phyloP scores from a whole-genome alignment of 768 basidiomycete genomes.

The Suillus lakei region DNA sequence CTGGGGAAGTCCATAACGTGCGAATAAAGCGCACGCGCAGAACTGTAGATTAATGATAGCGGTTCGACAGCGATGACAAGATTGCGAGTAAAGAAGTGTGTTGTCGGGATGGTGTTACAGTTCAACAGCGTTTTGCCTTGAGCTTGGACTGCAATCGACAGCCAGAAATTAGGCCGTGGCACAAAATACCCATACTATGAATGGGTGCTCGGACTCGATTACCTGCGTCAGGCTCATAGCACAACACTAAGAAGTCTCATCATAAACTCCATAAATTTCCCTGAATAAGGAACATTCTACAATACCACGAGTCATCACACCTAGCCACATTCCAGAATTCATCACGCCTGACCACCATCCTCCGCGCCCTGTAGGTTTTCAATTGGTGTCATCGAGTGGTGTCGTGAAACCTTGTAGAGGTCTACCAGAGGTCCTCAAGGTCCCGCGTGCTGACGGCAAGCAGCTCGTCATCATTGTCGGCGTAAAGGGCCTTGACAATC shows the following conservation, averaged over 20 bases:
- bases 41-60: not conserved
- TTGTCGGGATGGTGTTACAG: too few species aligned
- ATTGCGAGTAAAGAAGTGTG: not conserved
- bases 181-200: not conserved
- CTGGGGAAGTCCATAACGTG: too few species aligned
- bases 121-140: too few species aligned
- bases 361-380: not conserved
- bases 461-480: constrained; percentile 36
- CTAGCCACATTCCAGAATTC: not conserved
- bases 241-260: not conserved
- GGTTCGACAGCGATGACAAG: not conserved
- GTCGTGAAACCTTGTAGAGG: not conserved
- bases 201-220: not conserved
- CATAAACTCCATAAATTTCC: not conserved
- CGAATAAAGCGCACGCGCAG: too few species aligned
- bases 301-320: not conserved
- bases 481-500: constrained; percentile 40
- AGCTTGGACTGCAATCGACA: not conserved
- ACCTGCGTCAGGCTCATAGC: not conserved
- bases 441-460: constrained; percentile 30
- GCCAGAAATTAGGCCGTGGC: not conserved
- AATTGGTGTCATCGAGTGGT: not conserved
- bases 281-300: not conserved
- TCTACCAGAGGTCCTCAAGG: constrained; percentile 25
- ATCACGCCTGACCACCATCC: not conserved